Base-by-base conservation (phyloP, 768 basidiomycete genomes). In the Roridomyces roridus region DNA sequence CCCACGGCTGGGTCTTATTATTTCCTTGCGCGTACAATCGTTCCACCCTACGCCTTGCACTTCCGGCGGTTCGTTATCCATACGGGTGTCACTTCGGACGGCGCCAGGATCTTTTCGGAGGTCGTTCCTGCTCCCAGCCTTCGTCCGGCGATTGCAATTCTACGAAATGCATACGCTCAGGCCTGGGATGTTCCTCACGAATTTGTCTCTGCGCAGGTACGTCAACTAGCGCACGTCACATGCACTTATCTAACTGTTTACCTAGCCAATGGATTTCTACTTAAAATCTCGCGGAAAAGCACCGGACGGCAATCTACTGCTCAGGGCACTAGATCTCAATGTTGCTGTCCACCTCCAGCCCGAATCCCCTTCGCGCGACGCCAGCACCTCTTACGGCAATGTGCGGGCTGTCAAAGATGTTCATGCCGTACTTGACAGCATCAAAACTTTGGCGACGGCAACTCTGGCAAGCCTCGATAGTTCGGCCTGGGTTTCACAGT, bases 261-360 rank as follows among this genome's bases (percentile, higher is more conserved):
- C 71, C 67, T 70, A 86, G 85, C 80, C 82, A 42, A 72, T 82
- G 73, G 76, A 80, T 70, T 77, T 82, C 66, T 77, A 76, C 62
- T 68, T 82, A 72, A 77, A 71, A 61, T 68, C 71, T 50, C 71
- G 51, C 56, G 56, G 48, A 66, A 71, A 68, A 55, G 65, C 58
- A 43, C 64, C 64, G 35, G 63, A 70, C 9, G 52, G 61, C 39
- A 78, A 78, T 48, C 61, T 61, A 23, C 68, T 81, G 46, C 66
- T 84, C 44, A 73, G 78, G 72, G 67, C 70, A 14, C 52, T 83
- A 46, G 73, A 76, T 53, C 71, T 85, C 53, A 71, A 69, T 37
- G 74, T 80, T 20, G 69, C 73, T 25, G 34, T 80, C 12, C 73
- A 78, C 53, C 64, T 80, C 18, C 71, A 79, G 51, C 61, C 71